Evolutionary conservation across 176 grass and related monocot species (phyloP), one percentile per base, ranked within the genome.

Genomic region (Coix lacrymajobi): DNA sequence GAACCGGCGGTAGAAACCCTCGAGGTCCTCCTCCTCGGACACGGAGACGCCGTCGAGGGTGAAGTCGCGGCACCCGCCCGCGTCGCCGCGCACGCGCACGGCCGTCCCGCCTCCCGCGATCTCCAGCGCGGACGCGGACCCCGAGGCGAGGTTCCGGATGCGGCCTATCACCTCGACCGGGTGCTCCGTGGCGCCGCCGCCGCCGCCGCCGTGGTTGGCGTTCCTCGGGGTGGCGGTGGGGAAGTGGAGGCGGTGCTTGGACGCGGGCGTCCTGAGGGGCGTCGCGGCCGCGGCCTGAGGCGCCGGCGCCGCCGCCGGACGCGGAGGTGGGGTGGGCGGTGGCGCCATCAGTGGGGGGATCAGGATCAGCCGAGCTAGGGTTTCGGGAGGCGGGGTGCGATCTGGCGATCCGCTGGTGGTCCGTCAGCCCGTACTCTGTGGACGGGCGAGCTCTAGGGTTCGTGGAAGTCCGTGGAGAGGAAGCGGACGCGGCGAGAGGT

Each of bases 91-190:
- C 22, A 98, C 92, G 28, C 91, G 90, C 51, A 98, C 79, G 9
- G 96, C 85, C 2, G 76, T 94, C 0, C 84, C 82, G 15, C 84
- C 84, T 9, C 45, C 24, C 1, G 84, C 28, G 71, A 95, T 72
- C 96, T 95, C 96, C 0, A 98, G 88, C 0, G 82, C 79, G 0
- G 89, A 86, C 15, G 86, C 7, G 76, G 62, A 3, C 24, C 86
- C 71, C 68, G 83, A 25, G 28, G 85, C 48, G 29, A 86, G 85
- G 82, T 98, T 88, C 1, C 96, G 84, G 75, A 98, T 84, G 61
- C 96, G 90, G 45, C 92, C 90, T 66, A 98, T 91, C 25, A 95
- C 92, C 75, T 98, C 96, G 19, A 98, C 92, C 6, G 96, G 96
- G 79, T 98, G 96, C 76, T 98, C 96, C 11, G 90, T 93, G 8